Evolutionary conservation across 2,329 filamentous ascomycete species (phyloP).

Genomic region (Phaeosphaeriaceae sp.): DNA sequence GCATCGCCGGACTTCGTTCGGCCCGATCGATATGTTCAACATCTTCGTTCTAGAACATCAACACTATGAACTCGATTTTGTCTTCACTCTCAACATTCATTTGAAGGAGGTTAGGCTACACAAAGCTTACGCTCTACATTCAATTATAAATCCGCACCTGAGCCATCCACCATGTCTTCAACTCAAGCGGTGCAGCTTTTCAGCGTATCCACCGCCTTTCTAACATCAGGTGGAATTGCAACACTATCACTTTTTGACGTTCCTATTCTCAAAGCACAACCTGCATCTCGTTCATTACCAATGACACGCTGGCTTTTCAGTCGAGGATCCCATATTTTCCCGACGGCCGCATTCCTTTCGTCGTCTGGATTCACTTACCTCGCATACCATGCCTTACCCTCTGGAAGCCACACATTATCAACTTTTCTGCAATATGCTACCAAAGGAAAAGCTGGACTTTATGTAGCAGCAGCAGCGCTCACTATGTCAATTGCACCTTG

Average conservation of each 20-base stretch:
- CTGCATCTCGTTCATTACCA: conserved; percentile 48
- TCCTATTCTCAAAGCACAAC: conserved; percentile 41
- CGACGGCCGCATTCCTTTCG: conserved; percentile 33
- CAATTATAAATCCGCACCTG: neutral
- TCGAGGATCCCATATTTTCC: conserved; percentile 47
- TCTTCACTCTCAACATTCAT: neutral
- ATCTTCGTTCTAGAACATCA: neutral
- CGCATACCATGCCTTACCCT: conserved; percentile 20
- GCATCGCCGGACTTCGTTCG: neutral
- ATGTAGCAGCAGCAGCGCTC: conserved; percentile 21
- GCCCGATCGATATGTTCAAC: neutral
- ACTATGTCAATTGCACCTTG: conserved; percentile 28
- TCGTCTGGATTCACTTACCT: conserved; percentile 37
- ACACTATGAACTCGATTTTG: neutral
- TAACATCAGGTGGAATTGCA: conserved; percentile 45
- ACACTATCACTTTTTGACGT: conserved; percentile 43
- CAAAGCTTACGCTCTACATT: no score
- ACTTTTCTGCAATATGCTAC: neutral
- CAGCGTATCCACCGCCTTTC: conserved; percentile 41
- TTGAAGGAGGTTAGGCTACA: no score
- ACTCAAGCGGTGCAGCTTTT: conserved; percentile 28
- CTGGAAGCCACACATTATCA: neutral
- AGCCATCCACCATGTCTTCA: conserved; percentile 5
- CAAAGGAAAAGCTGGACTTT: conserved; percentile 15
- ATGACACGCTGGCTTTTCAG: conserved; percentile 47